These are phyloP conservation scores for Lepiota venenata DNA, from an alignment of 768 basidiomycete species.

Conservation along the genomic window DNA sequence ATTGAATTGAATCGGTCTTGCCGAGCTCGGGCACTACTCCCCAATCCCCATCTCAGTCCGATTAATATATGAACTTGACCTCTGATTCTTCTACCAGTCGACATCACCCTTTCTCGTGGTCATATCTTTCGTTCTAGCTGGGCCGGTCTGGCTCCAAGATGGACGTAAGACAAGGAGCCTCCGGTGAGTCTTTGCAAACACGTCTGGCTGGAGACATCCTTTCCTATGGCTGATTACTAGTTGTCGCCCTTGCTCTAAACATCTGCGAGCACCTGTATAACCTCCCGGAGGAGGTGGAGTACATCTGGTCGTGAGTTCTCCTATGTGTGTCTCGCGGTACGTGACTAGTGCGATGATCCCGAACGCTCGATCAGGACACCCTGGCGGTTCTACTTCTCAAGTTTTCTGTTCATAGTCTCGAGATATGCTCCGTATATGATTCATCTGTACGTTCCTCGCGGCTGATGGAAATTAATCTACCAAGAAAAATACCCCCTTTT, in stretches of 20 bases:
- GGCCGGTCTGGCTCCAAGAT: neutral
- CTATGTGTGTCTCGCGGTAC: neutral
- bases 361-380: neutral
- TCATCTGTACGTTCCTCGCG: neutral
- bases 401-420: neutral
- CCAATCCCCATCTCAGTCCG: no score
- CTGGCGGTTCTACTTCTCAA: neutral
- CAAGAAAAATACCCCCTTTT: no score
- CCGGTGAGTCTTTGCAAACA: no score
- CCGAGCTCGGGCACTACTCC: no score
- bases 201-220: neutral
- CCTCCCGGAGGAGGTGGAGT: neutral
- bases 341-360: neutral
- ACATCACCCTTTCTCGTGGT: neutral
- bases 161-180: neutral
- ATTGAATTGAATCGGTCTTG: no score
- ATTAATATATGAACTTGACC: no score
- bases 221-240: neutral
- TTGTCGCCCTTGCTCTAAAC: neutral
- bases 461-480: neutral
- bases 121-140: slow-evolving; percentile 3
- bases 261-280: neutral
- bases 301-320: slow-evolving; percentile 1
- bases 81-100: neutral
- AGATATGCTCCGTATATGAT: slow-evolving; percentile 4